Evolutionary conservation across 179 eudicot species (phyloP), one percentile per base, ranked within the genome.

Genomic region (Heliamphora pulchella): DNA sequence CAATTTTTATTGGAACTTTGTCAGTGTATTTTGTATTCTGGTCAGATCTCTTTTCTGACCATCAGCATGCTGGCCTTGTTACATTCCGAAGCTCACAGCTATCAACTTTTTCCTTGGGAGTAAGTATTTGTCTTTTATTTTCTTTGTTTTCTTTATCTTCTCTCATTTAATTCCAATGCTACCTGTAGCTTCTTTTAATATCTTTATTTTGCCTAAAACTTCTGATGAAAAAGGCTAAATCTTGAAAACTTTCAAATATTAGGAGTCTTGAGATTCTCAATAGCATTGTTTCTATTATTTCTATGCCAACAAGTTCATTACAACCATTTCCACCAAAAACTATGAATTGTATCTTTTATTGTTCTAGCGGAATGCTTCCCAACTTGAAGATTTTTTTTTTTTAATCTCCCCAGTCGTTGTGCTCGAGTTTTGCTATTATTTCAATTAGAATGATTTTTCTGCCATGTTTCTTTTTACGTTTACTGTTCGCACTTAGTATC

Each of bases 1-100:
- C 99, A 71, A 82, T 96, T 76, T 86, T 92, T 76, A 89, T 94
- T 73, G 84, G 96, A 62, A 78, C 80, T 79, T 83, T 90, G 88
- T 87, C 99, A 63, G 4, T 91, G 71, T 91, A 94, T 89, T 88
- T 96, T 83, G 94, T 91, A 50, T 90, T 96, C 88, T 92, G 94
- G 96, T 92, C 98, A 58, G 92, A 96, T 80, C 89, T 96, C 63
- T 96, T 80, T 81, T 88, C 90, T 81, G 97, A 94, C 81, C 85
- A 83, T 58, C 78, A 72, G 15, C 82, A 78, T 74, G 83, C 82
- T 66, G 90, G 87, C 31, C 85, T 85, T 57, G 46, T 92, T 75
- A 82, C 93, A 47, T 84, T 81, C 81, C 90, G 93, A 74, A 85
- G 87, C 81, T 91, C 99, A 79, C 82, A 90, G 57, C 69, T 93